A percentile compares a stretch with the other conserved stretches of the same genome.
These are phyloP conservation scores for Hypoxylon crocopeplum DNA, from an alignment of 495 filamentous ascomycete species.

Conservation along the genomic window DNA sequence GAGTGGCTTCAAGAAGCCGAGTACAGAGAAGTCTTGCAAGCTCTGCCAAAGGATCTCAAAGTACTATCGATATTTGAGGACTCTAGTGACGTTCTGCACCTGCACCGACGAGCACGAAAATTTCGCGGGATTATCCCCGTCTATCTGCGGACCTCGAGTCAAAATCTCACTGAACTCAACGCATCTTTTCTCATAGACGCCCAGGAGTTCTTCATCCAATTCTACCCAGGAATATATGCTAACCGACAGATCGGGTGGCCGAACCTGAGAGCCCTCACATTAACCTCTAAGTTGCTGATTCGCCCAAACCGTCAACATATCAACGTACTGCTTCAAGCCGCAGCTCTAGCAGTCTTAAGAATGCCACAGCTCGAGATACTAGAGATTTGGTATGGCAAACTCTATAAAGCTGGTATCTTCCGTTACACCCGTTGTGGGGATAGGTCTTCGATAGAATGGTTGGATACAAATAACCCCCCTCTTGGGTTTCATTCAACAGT, in stretches of 20 bases:
- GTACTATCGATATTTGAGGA: too few species aligned
- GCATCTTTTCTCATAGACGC: constrained; percentile 4
- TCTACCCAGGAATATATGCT: not conserved
- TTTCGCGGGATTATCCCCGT: not conserved
- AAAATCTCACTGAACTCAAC: not conserved
- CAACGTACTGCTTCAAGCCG: not conserved
- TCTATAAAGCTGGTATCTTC: not conserved
- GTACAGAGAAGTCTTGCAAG: too few species aligned
- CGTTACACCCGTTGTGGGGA: not conserved
- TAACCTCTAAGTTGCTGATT: not conserved
- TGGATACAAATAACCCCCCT: too few species aligned
- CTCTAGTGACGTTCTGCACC: too few species aligned
- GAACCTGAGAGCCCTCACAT: not conserved
- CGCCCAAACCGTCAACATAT: not conserved
- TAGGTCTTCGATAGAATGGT: too few species aligned
- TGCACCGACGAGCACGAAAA: too few species aligned
- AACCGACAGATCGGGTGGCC: not conserved
- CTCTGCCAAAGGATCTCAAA: too few species aligned
- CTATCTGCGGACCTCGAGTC: not conserved
- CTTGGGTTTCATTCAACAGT: too few species aligned
- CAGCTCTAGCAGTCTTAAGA: not conserved
- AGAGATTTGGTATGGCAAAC: constrained; percentile 1
- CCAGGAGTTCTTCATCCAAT: not conserved
- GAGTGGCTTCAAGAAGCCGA: too few species aligned
- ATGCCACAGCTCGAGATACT: constrained; percentile 11